A percentile compares a stretch with the other conserved stretches of the same genome.
phyloP scores from a whole-genome alignment of 139 green algal genomes.

The Chlamydomonas incerta region DNA sequence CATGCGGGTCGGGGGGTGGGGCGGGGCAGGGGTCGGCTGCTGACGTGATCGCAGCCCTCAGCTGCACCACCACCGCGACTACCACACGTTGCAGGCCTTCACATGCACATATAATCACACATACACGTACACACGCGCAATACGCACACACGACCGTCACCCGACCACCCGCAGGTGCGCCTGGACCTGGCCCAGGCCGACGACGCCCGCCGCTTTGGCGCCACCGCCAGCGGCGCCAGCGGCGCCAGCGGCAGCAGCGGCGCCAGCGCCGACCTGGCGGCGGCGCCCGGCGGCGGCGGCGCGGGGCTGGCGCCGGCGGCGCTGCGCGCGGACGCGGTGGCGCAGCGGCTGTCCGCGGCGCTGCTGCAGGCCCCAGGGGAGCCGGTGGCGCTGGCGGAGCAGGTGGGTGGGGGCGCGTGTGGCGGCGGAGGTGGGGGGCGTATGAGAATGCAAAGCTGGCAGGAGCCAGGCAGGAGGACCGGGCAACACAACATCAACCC shows the following conservation, averaged over 20 bases:
- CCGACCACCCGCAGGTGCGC: conserved; percentile 52
- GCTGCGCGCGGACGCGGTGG: conserved; percentile 45
- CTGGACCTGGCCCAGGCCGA: conserved; percentile 82
- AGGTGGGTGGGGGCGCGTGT: neutral
- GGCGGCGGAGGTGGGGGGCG: neutral
- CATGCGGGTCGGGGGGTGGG: too few relatives aligned
- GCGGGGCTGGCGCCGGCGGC: neutral
- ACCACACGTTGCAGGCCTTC: too few relatives aligned
- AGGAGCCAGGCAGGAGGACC: too few relatives aligned
- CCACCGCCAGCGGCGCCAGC: neutral
- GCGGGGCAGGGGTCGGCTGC: too few relatives aligned
- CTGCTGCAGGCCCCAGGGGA: conserved; percentile 58
- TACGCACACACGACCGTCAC: too few relatives aligned
- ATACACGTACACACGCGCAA: too few relatives aligned
- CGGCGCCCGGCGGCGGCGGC: too few relatives aligned
- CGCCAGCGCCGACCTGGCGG: neutral
- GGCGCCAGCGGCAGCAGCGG: conserved; percentile 5
- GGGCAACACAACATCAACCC: too few relatives aligned
- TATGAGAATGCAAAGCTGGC: too few relatives aligned
- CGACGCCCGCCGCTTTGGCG: conserved; percentile 59
- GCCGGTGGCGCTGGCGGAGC: conserved; percentile 49
- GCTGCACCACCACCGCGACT: neutral
- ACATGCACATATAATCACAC: too few relatives aligned
- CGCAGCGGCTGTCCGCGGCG: conserved; percentile 54
- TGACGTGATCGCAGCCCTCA: too few relatives aligned